phyloP scores from a whole-genome alignment of 192 early-diverging fungal species.

The Blastocladiella britannica region DNA sequence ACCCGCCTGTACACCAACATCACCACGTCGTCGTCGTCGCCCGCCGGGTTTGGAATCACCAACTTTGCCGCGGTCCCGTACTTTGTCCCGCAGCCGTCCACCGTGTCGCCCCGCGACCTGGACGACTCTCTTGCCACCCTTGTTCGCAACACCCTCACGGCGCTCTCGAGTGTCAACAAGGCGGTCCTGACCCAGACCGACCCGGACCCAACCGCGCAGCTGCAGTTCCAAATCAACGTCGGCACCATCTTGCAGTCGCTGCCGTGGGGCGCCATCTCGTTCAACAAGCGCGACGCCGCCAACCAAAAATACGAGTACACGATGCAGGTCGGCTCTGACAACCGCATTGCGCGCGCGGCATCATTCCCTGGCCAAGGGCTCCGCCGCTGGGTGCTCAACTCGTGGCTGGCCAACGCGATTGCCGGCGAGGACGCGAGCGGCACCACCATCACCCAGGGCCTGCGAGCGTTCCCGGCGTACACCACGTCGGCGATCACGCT shows the following conservation, averaged over 20 bases:
- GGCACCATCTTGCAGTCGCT: neutral
- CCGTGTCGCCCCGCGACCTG: conserved; percentile 8
- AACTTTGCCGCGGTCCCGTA: conserved; percentile 23
- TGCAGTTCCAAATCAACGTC: neutral
- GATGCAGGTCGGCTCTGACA: conserved; percentile 25
- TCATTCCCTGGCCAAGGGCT: conserved; percentile 21
- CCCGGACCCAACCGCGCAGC: neutral
- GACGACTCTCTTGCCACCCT: conserved; percentile 19
- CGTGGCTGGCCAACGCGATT: conserved; percentile 13
- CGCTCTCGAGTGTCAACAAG: conserved; percentile 23
- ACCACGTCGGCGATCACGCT: conserved; percentile 21
- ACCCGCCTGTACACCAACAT: conserved; percentile 19
- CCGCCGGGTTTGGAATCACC: conserved; percentile 3
- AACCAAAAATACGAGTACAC: conserved; percentile 6
- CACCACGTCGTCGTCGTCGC: neutral
- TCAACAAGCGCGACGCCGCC: conserved; percentile 7
- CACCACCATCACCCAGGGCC: conserved; percentile 35
- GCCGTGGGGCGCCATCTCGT: conserved; percentile 1
- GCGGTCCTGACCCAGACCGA: conserved; percentile 8
- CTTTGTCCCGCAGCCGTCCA: conserved; percentile 5
- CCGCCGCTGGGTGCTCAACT: conserved; percentile 8
- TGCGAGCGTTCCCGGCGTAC: conserved; percentile 35
- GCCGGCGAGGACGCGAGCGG: conserved; percentile 8
- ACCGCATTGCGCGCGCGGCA: conserved; percentile 18
- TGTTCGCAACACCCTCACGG: conserved; percentile 14